Percentiles rank a stretch among this genome's conserved stretches.
Evolutionary conservation across 768 basidiomycete species (phyloP).

Genomic region (Dacryopinax spathularia): DNA sequence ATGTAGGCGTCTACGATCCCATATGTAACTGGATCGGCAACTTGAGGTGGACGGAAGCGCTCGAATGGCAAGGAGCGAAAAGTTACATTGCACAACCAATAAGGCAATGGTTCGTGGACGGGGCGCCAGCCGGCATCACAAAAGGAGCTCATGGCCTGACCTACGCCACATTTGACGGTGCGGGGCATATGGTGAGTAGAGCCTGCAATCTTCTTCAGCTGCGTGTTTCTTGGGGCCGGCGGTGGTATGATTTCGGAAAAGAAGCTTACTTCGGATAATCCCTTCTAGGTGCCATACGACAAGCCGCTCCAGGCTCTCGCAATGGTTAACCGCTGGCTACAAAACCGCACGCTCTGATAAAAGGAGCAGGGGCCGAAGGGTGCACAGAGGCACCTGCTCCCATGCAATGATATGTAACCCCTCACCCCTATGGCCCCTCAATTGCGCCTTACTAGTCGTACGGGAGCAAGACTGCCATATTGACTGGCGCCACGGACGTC

Average conservation of each 20-base stretch:
- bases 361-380: no score
- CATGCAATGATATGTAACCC: no score
- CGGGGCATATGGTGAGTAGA: slow-evolving; percentile 55
- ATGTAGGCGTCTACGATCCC: slow-evolving; percentile 36
- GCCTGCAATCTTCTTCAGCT: not conserved
- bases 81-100: slow-evolving; percentile 34
- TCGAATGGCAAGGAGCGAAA: slow-evolving; percentile 55
- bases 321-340: slow-evolving; percentile 53
- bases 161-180: slow-evolving; percentile 47
- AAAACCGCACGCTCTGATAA: not conserved
- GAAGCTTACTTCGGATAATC: not conserved
- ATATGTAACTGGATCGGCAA: slow-evolving; percentile 44
- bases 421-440: no score
- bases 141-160: slow-evolving; percentile 44
- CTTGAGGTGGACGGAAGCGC: slow-evolving; percentile 54
- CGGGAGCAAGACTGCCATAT: no score
- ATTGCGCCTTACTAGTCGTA: no score
- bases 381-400: no score
- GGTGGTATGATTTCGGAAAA: not conserved
- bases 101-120: slow-evolving; percentile 43
- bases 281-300: slow-evolving; percentile 49
- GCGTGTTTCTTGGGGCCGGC: not conserved
- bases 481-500: no score
- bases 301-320: slow-evolving; percentile 49
- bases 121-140: slow-evolving; percentile 40